These are phyloP conservation scores for Kernera saxatilis DNA, from an alignment of 345 rosid species.

Conservation along the genomic window DNA sequence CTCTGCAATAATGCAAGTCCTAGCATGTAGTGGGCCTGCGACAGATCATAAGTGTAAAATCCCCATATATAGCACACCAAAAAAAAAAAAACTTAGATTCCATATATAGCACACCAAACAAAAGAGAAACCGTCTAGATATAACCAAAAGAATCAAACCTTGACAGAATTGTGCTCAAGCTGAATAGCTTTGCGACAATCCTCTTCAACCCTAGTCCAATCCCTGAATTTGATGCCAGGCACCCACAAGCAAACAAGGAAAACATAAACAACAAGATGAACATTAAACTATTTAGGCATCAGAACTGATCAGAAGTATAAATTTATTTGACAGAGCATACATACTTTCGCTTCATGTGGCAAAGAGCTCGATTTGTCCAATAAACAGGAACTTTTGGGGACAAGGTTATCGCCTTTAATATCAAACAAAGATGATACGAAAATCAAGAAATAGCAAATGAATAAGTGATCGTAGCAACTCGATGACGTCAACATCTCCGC, in stretches of 20 bases:
- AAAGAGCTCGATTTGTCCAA: constrained; percentile 93
- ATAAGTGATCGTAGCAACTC: neutral
- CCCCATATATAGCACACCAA: neutral
- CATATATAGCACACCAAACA: neutral
- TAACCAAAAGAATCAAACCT: constrained; percentile 36
- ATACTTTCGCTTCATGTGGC: constrained; percentile 86
- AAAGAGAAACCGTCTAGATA: neutral
- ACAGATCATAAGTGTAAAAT: constrained; percentile 9
- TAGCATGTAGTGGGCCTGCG: constrained; percentile 79
- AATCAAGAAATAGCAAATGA: neutral
- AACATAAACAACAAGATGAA: neutral
- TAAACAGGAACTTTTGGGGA: constrained; percentile 80
- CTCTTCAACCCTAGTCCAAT: constrained; percentile 79
- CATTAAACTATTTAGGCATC: neutral
- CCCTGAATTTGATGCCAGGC: constrained; percentile 37
- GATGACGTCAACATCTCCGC: neutral
- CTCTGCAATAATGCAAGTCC: constrained; percentile 72
- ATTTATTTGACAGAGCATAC: constrained; percentile 17
- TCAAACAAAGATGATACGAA: neutral
- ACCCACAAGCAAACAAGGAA: neutral
- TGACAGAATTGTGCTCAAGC: constrained; percentile 60
- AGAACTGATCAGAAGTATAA: neutral
- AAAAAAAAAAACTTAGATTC: neutral
- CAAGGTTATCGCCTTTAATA: constrained; percentile 68
- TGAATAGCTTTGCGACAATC: constrained; percentile 76